Percentiles rank a stretch among this genome's conserved stretches.
Conservation (phyloP, 2,329 filamentous ascomycete species). For the Hypoxylon sp. region DNA sequence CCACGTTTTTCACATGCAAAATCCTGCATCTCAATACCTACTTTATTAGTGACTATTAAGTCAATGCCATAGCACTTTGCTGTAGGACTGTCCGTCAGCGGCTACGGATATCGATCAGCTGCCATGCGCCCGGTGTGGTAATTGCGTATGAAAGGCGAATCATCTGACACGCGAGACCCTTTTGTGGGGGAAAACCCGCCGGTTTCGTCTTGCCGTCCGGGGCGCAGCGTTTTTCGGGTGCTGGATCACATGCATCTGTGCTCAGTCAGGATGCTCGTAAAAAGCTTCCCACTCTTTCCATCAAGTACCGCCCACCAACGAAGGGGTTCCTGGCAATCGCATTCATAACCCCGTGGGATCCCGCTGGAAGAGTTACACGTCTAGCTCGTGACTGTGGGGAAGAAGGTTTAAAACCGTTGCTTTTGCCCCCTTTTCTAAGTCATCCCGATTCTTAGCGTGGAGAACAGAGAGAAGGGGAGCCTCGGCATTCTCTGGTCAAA, state of each 20-base stretch:
- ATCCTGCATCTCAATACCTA: constrained; percentile 6
- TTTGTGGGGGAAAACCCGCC: constrained; percentile 36
- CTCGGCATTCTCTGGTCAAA: constrained; percentile 45
- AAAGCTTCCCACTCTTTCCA: constrained; percentile 5
- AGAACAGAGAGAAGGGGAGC: constrained; percentile 29
- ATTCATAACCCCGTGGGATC: constrained; percentile 34
- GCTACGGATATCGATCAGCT: constrained; percentile 38
- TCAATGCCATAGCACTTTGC: constrained; percentile 1
- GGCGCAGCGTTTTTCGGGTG: constrained; percentile 25
- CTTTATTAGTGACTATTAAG: background rate
- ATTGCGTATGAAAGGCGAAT: constrained; percentile 27
- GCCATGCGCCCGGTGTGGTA: constrained; percentile 22
- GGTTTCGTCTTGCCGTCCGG: constrained; percentile 38
- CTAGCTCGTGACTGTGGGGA: constrained; percentile 47
- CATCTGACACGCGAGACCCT: constrained; percentile 42
- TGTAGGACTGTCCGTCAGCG: constrained; percentile 19
- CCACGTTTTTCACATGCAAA: constrained; percentile 40
- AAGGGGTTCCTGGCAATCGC: constrained; percentile 29
- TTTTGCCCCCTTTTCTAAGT: constrained; percentile 37
- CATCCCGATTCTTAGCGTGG: constrained; percentile 27
- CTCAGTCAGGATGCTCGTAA: background rate
- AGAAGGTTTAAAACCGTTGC: constrained; percentile 41
- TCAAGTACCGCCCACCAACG: constrained; percentile 3
- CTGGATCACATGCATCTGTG: constrained; percentile 39
- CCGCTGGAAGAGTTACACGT: constrained; percentile 17